Evolutionary conservation across 495 filamentous ascomycete genomes (phyloP), one percentile per base, ranked within the genome.

Genomic region (Parachaetomium inaequale): DNA sequence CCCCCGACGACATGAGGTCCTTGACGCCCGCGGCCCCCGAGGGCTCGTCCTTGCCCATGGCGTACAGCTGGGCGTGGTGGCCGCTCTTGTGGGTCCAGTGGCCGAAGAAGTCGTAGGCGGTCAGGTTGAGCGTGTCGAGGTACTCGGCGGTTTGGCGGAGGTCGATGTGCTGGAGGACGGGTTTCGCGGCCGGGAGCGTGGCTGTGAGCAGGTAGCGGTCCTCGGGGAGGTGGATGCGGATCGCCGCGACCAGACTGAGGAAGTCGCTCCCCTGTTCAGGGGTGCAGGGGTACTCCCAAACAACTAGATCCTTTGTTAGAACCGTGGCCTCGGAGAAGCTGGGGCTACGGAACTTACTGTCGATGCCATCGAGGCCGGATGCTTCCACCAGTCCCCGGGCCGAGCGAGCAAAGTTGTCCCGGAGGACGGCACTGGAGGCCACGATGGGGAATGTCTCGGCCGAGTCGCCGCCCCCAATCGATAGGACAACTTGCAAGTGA

Each of bases 71-170:
- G 19, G 91, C 85, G 40, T 95, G 91, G 72, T 95, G 89, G 17
- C 89, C 91, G 38, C 84, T 83, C 56, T 81, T 76, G 45, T 79
- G 70, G 3, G 83, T 80, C 92, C 91, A 94, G 1, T 88, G 82
- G 1, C 91, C 91, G n/a, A 82, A 83, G 72, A 95, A 96, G 72
- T 96, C 92, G 70, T 95, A 96, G 7, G 89, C 82, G 83, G 88
- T 93, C 25, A 96, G 74, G 68, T 95, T 95, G 68, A 96, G 77
- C 58, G 87, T 82, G 74, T 96, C 90, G 43, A 96, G 79, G 55
- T 89, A 85, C 46, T 82, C 72, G 23, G 85, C 79, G 1, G 87
- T 85, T 32, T 80, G 76, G 45, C 75, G 74, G 17, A 96, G 79
- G 69, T 93, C 84, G 67, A 96, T 94, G 68, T 93, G 81, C 60